Percentiles rank a stretch among this genome's conserved stretches.
These are phyloP conservation scores for Lipomyces yarrowii DNA, from an alignment of 1,139 yeast species.

Conservation along the genomic window DNA sequence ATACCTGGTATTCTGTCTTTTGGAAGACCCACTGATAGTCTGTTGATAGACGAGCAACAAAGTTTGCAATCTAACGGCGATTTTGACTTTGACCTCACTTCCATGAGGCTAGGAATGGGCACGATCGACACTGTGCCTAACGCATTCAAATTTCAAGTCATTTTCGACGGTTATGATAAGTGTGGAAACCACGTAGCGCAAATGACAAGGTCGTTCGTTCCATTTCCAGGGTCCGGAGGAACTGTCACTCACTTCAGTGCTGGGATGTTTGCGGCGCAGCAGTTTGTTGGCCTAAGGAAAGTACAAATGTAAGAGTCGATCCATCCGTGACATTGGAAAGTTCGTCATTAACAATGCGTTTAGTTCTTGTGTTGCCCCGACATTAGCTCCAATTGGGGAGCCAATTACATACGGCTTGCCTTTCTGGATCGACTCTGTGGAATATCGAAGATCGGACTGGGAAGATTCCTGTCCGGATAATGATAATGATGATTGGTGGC, in stretches of 20 bases:
- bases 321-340: neutral
- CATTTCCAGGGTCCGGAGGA: constrained; percentile 10
- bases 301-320: neutral
- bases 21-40: neutral
- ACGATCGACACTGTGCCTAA: neutral
- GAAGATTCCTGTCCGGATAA: neutral
- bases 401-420: neutral
- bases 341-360: neutral
- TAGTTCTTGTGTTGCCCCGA: neutral
- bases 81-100: constrained; percentile 2
- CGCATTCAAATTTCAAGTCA: neutral
- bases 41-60: constrained; percentile 4
- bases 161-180: constrained; percentile 1
- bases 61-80: constrained; percentile 3
- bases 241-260: constrained; percentile 1
- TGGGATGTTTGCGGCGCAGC: constrained; percentile 6
- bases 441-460: neutral
- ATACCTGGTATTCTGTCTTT: neutral
- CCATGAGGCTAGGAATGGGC: constrained; percentile 3
- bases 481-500: too few species aligned
- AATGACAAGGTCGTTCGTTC: neutral
- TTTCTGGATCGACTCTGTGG: constrained; percentile 4
- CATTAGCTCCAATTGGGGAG: neutral
- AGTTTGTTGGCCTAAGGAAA: constrained; percentile 12
- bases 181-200: constrained; percentile 9